Evolutionary conservation across 2,329 filamentous ascomycete species (phyloP), one percentile per base, ranked within the genome.

Genomic region (Rosellinia necatrix): DNA sequence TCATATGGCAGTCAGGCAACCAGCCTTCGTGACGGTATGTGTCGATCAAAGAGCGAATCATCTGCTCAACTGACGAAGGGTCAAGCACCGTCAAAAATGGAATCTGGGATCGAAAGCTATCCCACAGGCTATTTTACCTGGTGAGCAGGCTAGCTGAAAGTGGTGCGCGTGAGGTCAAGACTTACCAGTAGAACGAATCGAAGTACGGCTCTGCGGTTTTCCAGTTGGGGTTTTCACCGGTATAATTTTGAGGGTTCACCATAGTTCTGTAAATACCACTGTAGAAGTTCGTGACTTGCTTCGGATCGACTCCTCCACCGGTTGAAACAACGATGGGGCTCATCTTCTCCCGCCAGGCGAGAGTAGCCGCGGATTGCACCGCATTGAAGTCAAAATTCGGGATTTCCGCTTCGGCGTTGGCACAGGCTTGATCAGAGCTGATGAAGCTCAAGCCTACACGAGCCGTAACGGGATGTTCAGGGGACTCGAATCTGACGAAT

Each of bases 1-100:
- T 85, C 88, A 91, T 91, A 30, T 87, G 82, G 61, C 88, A 91
- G 67, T 92, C n/a, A n/a, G n/a, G n/a, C n/a, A n/a, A n/a, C n/a
- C n/a, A n/a, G n/a, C n/a, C n/a, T n/a, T n/a, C n/a, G n/a, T n/a
- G 80, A 25, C 78, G 78, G 63, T 91, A 92, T 1, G 83, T 90
- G 56, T 91, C 88, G 15, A 92, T 82, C 27, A 92, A 74, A 52
- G 85, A 89, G 19, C 87, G 79, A 9, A 91, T 77, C 82, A 91
- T 89, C 52, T 81, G 73, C 0, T 85, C 81, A 49, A 90, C 82
- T 1, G 84, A 81, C 0, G 72, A 59, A 0, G 89, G 87, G 62
- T 91, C 88, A 1, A 88, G 58, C 19, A 92, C 75, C 0, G 86
- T 89, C 25, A 92, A 74, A 17, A 91, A 80, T 0, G 88, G 87